These are phyloP conservation scores for Rosa persica DNA, from an alignment of 306 rosid genomes.

Conservation along the genomic window DNA sequence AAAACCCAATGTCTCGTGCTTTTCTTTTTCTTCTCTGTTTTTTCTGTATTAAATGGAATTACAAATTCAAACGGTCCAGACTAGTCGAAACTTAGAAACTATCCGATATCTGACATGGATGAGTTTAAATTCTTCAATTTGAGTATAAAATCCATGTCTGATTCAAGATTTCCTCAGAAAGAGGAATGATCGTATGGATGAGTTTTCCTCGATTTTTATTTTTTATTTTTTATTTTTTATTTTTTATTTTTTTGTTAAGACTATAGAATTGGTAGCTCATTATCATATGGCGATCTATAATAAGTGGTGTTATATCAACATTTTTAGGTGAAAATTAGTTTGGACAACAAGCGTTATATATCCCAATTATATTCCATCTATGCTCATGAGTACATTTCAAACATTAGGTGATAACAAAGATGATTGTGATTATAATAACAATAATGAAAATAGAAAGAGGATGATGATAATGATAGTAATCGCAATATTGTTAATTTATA, in stretches of 20 bases:
- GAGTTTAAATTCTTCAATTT: background rate
- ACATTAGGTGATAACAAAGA: conserved; percentile 3
- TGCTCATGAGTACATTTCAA: background rate
- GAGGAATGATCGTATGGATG: background rate
- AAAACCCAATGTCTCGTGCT: background rate
- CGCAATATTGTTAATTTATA: background rate
- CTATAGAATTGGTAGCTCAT: background rate
- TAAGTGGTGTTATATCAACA: background rate
- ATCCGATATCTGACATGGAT: background rate
- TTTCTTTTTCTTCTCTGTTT: too few relatives aligned
- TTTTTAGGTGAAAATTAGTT: background rate
- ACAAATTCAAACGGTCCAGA: too few relatives aligned
- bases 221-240: too few relatives aligned
- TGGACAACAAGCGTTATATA: background rate
- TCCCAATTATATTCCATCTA: background rate
- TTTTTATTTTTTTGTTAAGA: background rate
- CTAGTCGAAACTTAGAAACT: background rate
- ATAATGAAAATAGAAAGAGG: background rate
- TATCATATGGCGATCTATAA: background rate
- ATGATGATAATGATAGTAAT: conserved; percentile 6
- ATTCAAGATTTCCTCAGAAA: background rate
- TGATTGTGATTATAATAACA: background rate
- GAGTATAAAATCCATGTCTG: background rate
- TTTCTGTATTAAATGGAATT: too few relatives aligned
- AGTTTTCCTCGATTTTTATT: background rate